Conservation (phyloP, 345 rosid species). For the sweet orange (Citrus sinensis) region DNA sequence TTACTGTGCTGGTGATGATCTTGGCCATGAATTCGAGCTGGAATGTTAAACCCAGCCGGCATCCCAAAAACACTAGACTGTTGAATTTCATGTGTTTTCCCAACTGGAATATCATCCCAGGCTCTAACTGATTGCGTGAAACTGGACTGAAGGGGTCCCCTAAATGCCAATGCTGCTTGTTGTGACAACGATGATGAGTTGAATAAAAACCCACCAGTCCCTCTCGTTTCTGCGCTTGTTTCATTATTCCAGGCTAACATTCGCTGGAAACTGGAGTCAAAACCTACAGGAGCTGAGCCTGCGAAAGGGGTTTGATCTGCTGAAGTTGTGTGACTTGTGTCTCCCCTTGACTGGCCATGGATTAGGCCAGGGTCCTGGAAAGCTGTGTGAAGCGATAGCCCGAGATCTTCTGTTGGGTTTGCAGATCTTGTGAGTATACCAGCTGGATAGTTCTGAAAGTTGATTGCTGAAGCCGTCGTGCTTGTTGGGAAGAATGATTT, state of each 20-base stretch:
- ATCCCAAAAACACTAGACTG: conserved; percentile 41
- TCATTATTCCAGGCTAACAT: conserved; percentile 46
- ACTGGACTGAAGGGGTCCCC: conserved; percentile 95
- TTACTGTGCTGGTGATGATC: conserved; percentile 35
- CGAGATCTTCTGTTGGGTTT: conserved; percentile 53
- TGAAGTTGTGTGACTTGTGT: conserved; percentile 26
- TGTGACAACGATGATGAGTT: conserved; percentile 31
- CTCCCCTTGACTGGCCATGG: conserved; percentile 33
- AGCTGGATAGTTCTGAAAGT: conserved; percentile 57
- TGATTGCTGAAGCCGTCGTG: conserved; percentile 40
- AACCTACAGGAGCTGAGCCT: conserved; percentile 28
- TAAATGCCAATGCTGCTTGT: conserved; percentile 36
- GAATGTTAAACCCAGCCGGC: conserved; percentile 46
- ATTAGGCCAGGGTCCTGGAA: conserved; percentile 31
- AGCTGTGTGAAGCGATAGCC: conserved; percentile 54
- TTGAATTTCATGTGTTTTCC: conserved; percentile 42
- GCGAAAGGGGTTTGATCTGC: conserved; percentile 24
- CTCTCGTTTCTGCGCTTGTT: conserved; percentile 35
- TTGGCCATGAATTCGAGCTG: conserved; percentile 47
- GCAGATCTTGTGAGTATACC: conserved; percentile 45
- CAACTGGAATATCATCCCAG: conserved; percentile 46
- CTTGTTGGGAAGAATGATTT: conserved; percentile 69
- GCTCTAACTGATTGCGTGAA: conserved; percentile 50
- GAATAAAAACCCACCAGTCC: conserved; percentile 35
- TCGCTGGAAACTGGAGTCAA: conserved; percentile 42